Evolutionary conservation across 163 green algal genomes (phyloP), one percentile per base, ranked within the genome.

Genomic region (Trebouxiophyceae sp.): DNA sequence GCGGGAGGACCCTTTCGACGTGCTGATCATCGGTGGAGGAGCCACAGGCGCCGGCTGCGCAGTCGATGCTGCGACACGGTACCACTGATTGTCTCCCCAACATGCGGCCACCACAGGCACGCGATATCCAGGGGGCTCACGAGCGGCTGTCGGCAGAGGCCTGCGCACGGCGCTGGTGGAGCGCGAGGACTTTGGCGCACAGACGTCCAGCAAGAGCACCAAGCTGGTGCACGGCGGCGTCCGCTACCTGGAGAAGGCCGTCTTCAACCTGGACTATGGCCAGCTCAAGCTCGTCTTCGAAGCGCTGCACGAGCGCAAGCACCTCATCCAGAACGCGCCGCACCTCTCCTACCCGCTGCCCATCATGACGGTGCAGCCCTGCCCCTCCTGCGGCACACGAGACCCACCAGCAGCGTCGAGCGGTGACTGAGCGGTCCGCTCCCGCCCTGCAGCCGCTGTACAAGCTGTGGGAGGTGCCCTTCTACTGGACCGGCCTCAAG

Each of bases 231-330:
- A 98, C 76, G 93, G 93, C 22, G 94, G 94, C 5, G 94, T 99
- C 30, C 77, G 94, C 22, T 99, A 99, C 82, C 78, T 99, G 55
- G 91, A 97, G 66, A 98, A 98, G 77, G 94, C 91, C 0, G 76
- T 96, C 26, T 91, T 89, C 58, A 84, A 93, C 62, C 68, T 94
- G 4, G 89, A 96, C 76, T 72, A 79, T 3, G 82, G 86, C 8
- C 89, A 99, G 79, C 81, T 98, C 19, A 95, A 97, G 67, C 85
- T 99, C 46, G 93, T 99, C n/a, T 96, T 93, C 69, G 89, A 97
- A 71, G 91, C 92, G 0, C 85, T 98, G 56, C 82, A 92, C 45
- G 93, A 99, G 82, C 81, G 93, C n/a, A 82, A 77, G 33, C 77
- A 59, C 8, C 68, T 99, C 62, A 84, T 99, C 54, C 57, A 83